phyloP scores from a whole-genome alignment of 768 basidiomycete genomes.

The Amanita polypyramis region DNA sequence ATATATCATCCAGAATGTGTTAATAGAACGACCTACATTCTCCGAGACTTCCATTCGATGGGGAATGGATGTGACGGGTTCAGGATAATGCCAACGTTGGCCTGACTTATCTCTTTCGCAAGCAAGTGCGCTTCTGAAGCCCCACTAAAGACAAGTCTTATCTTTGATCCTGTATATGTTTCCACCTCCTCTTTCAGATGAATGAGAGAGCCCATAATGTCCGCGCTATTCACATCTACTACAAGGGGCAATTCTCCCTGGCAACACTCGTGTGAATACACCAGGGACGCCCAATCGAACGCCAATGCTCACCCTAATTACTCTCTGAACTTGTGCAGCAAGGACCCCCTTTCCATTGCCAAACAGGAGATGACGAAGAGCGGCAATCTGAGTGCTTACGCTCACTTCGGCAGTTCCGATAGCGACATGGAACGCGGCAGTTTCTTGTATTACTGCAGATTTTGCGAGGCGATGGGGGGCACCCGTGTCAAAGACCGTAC shows the following conservation, averaged over 20 bases:
- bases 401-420: conserved; percentile 35
- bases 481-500: conserved; percentile 47
- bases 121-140: conserved; percentile 64
- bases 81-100: conserved; percentile 63
- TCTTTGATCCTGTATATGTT: conserved; percentile 21
- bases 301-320: conserved; percentile 28
- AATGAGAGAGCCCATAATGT: conserved; percentile 58
- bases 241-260: conserved; percentile 54
- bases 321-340: conserved; percentile 30
- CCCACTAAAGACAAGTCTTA: conserved; percentile 43
- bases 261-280: not conserved
- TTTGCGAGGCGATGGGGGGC: conserved; percentile 42
- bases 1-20: not conserved
- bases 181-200: conserved; percentile 56
- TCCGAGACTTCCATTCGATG: conserved; percentile 46
- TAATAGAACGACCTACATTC: conserved; percentile 34
- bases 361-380: conserved; percentile 41
- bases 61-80: conserved; percentile 63
- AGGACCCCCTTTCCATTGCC: conserved; percentile 28
- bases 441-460: conserved; percentile 49
- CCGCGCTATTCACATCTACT: conserved; percentile 52
- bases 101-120: conserved; percentile 59
- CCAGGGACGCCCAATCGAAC: not conserved
- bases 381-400: conserved; percentile 59
- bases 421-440: conserved; percentile 50